Evolutionary conservation across 371 early-diverging fungal species (phyloP).

Genomic region (Funneliformis caledonium): DNA sequence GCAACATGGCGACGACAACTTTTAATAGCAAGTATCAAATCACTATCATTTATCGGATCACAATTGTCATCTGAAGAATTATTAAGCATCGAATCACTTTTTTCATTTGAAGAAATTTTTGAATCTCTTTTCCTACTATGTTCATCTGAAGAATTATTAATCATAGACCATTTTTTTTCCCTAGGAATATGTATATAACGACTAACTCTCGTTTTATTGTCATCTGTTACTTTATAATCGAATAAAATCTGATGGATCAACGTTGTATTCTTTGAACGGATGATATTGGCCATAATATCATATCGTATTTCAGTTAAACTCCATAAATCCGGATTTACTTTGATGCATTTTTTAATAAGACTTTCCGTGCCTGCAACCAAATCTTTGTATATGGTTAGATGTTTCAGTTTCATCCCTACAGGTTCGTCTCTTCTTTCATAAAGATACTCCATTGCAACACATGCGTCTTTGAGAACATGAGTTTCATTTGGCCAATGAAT

Average conservation of each 20-base stretch:
- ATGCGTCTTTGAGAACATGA: not conserved
- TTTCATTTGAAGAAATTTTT: too few relatives aligned
- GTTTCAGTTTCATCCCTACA: too few relatives aligned
- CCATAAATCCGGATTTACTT: not conserved
- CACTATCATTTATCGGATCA: too few relatives aligned
- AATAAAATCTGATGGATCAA: not conserved
- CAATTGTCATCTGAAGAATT: too few relatives aligned
- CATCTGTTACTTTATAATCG: not conserved
- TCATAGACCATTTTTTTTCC: not conserved
- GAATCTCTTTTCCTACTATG: not conserved
- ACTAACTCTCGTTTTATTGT: not conserved
- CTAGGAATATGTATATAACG: slow-evolving; percentile 15
- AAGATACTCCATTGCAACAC: not conserved
- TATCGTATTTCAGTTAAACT: slow-evolving; percentile 3
- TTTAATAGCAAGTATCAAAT: not conserved
- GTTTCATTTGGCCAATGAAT: slow-evolving; percentile 17
- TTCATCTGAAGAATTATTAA: not conserved
- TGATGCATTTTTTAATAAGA: not conserved
- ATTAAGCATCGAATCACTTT: too few relatives aligned
- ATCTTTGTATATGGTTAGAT: not conserved
- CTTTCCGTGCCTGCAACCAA: not conserved
- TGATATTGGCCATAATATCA: not conserved
- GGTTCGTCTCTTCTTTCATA: slow-evolving; percentile 13
- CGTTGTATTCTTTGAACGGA: not conserved
- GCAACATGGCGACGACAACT: not conserved